Conservation (phyloP, 2,329 filamentous ascomycete species). For the Phialophora chinensis region DNA sequence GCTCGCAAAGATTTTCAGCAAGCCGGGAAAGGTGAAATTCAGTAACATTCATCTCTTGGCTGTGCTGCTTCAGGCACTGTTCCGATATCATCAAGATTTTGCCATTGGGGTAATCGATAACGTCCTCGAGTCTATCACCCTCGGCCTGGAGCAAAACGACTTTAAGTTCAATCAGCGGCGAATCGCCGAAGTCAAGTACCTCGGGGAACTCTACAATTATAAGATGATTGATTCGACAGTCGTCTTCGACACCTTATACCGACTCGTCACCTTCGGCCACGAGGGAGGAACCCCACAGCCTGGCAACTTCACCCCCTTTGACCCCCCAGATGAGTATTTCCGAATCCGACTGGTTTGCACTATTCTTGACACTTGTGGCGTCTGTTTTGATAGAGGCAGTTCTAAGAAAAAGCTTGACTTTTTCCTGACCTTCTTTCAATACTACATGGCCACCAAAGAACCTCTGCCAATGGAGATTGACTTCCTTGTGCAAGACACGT, state of each 20-base stretch:
- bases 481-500: constrained; percentile 93
- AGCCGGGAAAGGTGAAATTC: constrained; percentile 96
- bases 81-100: constrained; percentile 90
- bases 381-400: constrained; percentile 92
- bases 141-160: constrained; percentile 92
- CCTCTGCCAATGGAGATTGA: constrained; percentile 95
- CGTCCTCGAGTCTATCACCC: constrained; percentile 81
- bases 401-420: constrained; percentile 98
- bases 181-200: constrained; percentile 93
- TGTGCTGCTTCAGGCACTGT: constrained; percentile 84
- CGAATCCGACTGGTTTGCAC: constrained; percentile 88
- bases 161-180: constrained; percentile 97
- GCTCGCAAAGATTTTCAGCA: constrained; percentile 89
- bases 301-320: constrained; percentile 76
- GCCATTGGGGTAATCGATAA: constrained; percentile 91
- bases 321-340: constrained; percentile 93
- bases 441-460: constrained; percentile 91
- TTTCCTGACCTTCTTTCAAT: constrained; percentile 92
- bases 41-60: constrained; percentile 94
- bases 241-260: constrained; percentile 94
- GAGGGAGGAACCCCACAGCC: constrained; percentile 79
- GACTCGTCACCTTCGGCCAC: constrained; percentile 91
- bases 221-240: constrained; percentile 94
- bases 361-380: constrained; percentile 90
- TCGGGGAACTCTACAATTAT: constrained; percentile 97